Conservation (phyloP, 768 basidiomycete genomes). For the Tricholoma hemisulphureum region DNA sequence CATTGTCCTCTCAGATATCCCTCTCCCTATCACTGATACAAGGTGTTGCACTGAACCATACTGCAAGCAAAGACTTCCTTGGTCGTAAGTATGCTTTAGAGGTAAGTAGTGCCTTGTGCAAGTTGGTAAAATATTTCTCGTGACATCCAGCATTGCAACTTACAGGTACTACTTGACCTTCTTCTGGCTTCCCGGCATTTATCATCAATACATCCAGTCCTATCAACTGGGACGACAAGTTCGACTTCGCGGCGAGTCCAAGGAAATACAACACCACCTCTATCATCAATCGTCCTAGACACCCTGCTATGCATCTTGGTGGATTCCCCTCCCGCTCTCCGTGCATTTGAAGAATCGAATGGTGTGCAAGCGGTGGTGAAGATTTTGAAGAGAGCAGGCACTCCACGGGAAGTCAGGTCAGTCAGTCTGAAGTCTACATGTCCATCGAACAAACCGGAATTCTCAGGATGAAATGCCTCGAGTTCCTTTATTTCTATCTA, state of each 20-base stretch:
- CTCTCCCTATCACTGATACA: slow-evolving; percentile 71
- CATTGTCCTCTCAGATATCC: slow-evolving; percentile 50
- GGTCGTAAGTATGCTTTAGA: slow-evolving; percentile 68
- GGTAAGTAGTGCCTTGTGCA: slow-evolving; percentile 40
- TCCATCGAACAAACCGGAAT: background rate
- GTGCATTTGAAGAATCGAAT: slow-evolving; percentile 72
- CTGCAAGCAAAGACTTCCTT: slow-evolving; percentile 64
- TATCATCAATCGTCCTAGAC: slow-evolving; percentile 79
- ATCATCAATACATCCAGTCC: slow-evolving; percentile 22
- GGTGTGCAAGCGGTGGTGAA: slow-evolving; percentile 86
- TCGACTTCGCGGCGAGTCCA: slow-evolving; percentile 18
- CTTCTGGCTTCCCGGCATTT: slow-evolving; percentile 71
- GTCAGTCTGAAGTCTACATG: slow-evolving; percentile 16
- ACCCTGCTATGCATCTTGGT: slow-evolving; percentile 87
- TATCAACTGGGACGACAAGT: slow-evolving; percentile 26
- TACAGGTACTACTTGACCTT: slow-evolving; percentile 68
- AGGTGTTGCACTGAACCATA: slow-evolving; percentile 71
- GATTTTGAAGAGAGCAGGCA: slow-evolving; percentile 80
- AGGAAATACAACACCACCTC: slow-evolving; percentile 32
- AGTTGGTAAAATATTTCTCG: background rate
- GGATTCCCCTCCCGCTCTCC: slow-evolving; percentile 71
- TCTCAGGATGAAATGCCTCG: slow-evolving; percentile 89
- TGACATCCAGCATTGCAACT: background rate
- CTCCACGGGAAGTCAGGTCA: slow-evolving; percentile 85
- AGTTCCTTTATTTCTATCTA: slow-evolving; percentile 93